Percentiles rank a stretch among this genome's conserved stretches.
Evolutionary conservation across 2,329 filamentous ascomycete species (phyloP).

Genomic region (Aureobasidium subglaciale): DNA sequence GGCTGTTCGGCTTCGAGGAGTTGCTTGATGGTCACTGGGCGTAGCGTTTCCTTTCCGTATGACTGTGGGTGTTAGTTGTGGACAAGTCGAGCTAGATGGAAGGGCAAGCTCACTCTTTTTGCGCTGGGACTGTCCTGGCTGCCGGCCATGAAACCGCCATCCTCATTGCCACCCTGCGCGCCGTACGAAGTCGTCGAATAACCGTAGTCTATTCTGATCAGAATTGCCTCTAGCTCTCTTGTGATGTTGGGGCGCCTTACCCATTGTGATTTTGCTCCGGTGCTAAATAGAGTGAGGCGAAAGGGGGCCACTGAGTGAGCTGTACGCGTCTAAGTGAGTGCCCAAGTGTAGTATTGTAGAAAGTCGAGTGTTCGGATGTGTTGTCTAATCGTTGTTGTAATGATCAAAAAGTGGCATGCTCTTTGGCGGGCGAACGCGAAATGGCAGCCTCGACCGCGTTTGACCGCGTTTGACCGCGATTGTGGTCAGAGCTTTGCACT

Average conservation of each 20-base stretch:
- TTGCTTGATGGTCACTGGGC: slow-evolving; percentile 94
- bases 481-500: no score
- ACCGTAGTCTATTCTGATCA: slow-evolving; percentile 27
- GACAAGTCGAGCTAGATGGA: background rate
- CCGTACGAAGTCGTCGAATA: slow-evolving; percentile 52
- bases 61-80: slow-evolving; percentile 32
- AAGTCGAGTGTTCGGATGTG: background rate
- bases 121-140: slow-evolving; percentile 37
- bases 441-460: slow-evolving; percentile 1
- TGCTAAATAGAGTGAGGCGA: no score
- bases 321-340: no score
- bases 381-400: background rate
- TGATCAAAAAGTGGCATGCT: slow-evolving; percentile 4
- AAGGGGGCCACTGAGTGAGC: no score
- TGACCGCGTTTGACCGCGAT: no score
- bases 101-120: slow-evolving; percentile 22
- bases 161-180: slow-evolving; percentile 47
- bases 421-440: slow-evolving; percentile 1
- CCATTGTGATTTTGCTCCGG: background rate
- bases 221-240: background rate
- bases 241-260: background rate
- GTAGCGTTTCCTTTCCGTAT: slow-evolving; percentile 76
- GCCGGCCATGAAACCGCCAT: slow-evolving; percentile 52
- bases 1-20: slow-evolving; percentile 74
- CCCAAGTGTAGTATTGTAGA: no score